phyloP scores from a whole-genome alignment of 306 rosid genomes.

The Herpetospermum pedunculosum region DNA sequence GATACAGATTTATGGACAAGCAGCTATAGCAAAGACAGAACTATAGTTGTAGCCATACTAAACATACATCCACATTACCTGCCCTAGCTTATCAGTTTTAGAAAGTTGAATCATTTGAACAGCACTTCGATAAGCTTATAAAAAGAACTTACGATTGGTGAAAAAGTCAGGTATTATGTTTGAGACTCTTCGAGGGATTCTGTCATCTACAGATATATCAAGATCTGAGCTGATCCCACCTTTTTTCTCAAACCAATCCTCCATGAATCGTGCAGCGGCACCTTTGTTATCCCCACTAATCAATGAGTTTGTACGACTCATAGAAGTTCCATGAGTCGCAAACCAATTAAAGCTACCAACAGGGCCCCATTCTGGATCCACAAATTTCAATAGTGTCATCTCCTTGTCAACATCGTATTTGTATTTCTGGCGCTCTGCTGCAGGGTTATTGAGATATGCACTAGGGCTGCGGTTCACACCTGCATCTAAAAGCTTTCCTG shows the following conservation, averaged over 20 bases:
- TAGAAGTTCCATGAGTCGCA: conserved; percentile 96
- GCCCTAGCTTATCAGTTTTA: neutral
- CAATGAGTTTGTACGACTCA: conserved; percentile 77
- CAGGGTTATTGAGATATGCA: conserved; percentile 80
- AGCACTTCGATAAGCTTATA: neutral
- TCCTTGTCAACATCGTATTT: conserved; percentile 74
- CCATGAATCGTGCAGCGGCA: conserved; percentile 91
- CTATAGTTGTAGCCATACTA: neutral
- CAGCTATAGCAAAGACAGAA: neutral
- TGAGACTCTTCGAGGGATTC: conserved; percentile 33
- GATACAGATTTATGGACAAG: neutral
- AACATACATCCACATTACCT: neutral
- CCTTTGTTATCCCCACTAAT: conserved; percentile 96
- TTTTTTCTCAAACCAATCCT: conserved; percentile 73
- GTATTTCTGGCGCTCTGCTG: conserved; percentile 54
- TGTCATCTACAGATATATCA: conserved; percentile 8
- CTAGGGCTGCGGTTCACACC: conserved; percentile 90
- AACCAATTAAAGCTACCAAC: conserved; percentile 91
- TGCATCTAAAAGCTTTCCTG: conserved; percentile 84
- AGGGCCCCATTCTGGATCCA: conserved; percentile 75
- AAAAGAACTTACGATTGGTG: conserved; percentile 22
- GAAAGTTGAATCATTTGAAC: neutral
- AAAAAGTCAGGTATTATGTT: conserved; percentile 16
- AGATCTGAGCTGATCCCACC: conserved; percentile 1
- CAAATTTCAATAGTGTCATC: conserved; percentile 81